Base-by-base conservation (phyloP, 495 filamentous ascomycete species). In the Tuber calosporum region DNA sequence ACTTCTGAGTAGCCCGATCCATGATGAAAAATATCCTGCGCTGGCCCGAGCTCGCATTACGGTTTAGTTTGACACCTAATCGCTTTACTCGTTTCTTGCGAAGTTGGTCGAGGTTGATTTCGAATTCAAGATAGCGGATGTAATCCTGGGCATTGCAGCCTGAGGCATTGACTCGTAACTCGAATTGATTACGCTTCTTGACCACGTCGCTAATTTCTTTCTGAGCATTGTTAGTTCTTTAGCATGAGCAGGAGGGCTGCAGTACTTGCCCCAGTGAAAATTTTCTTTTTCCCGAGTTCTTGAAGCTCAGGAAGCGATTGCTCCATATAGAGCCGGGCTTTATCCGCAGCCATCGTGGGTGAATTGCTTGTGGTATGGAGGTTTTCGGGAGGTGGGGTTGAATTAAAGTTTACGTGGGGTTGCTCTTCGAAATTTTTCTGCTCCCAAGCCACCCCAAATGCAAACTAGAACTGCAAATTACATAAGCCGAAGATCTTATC, bases 271-370 rank as follows among this genome's bases (percentile, higher is more conserved):
- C 89, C 89, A 72, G 84, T 88, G 84, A 98, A 98, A 73, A 98
- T 90, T 71, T 92, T 89, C 80, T 97, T 96, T 71, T 90, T 87
- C 81, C 94, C 89, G 74, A 91, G 92, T 72, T 96, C 93, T 69
- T 91, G 92, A 48, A 99, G 88, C 82, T 97, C 93, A 9, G 94
- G 92, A 45, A 96, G 92, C 8, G 91, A 91, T 75, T 93, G 89
- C 84, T 99, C 95, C 66, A 98, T 86, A 82, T 90, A 97, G 83
- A 93, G 97, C 39, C 94, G 91, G 26, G 94, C 94, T 84, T 97
- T 98, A 81, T 99, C 96, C 22, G 80, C 80, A 6, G 53, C 53
- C 53, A 62, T 62, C 26, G 17, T 62, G 53, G 26, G 53, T 34
- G 53, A 34, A 7, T 62, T 19, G 53, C 53, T 62, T 17, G 53